Conservation (phyloP, 2,329 filamentous ascomycete genomes). For the Bipolaris victoriae region DNA sequence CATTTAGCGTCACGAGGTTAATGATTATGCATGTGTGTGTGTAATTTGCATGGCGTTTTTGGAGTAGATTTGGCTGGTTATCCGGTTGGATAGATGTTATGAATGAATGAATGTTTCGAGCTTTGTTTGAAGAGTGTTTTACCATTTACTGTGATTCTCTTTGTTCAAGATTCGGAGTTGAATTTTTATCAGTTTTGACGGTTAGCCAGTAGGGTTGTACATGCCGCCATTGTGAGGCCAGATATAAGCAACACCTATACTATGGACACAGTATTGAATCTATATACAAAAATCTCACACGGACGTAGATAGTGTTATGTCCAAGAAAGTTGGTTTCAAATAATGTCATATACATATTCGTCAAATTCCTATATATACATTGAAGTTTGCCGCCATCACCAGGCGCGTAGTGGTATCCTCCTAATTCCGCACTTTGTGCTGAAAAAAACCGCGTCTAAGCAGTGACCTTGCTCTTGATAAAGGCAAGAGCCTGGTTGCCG, state of each 20-base stretch:
- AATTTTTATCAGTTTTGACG: too few species aligned
- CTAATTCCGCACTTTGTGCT: neutral
- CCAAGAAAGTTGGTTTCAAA: neutral
- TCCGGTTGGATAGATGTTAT: neutral
- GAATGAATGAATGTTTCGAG: too few species aligned
- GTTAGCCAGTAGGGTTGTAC: too few species aligned
- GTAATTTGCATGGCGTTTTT: conserved; percentile 15
- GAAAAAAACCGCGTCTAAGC: conserved; percentile 25
- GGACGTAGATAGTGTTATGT: too few species aligned
- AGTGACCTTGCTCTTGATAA: conserved; percentile 62
- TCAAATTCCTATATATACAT: conserved; percentile 10
- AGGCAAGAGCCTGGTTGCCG: conserved; percentile 63
- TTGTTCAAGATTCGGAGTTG: too few species aligned
- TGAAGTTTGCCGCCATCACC: neutral
- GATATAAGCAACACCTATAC: too few species aligned
- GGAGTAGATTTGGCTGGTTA: neutral
- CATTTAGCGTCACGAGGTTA: neutral
- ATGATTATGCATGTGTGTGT: conserved; percentile 9
- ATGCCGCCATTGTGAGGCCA: too few species aligned
- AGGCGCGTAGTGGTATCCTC: neutral
- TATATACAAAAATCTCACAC: neutral
- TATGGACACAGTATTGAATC: too few species aligned
- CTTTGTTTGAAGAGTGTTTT: too few species aligned
- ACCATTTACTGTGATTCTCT: too few species aligned
- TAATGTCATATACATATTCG: conserved; percentile 2